A percentile compares a stretch with the other conserved stretches of the same genome.
phyloP scores from a whole-genome alignment of 2,329 filamentous ascomycete species.

The Aspergillus sp. region DNA sequence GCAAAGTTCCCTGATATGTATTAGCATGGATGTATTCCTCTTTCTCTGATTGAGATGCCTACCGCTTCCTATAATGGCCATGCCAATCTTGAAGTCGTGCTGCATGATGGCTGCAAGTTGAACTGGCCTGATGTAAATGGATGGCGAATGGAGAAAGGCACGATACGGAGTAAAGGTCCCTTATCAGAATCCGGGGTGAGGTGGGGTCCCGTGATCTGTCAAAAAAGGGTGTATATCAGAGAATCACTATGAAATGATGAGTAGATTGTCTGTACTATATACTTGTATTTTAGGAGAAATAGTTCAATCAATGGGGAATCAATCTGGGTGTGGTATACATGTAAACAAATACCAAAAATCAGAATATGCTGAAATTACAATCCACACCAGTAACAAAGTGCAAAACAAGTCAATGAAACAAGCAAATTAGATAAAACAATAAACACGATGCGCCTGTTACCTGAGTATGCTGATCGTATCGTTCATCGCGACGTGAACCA shows the following conservation, averaged over 20 bases:
- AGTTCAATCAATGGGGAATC: no score
- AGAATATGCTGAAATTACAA: not conserved
- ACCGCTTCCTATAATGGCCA: constrained; percentile 51
- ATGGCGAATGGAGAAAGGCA: no score
- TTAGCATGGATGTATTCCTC: not conserved
- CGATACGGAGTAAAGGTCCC: no score
- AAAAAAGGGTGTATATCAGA: no score
- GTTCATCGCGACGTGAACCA: constrained; percentile 5
- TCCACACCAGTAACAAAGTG: not conserved
- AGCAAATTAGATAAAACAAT: not conserved
- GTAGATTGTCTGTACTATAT: no score
- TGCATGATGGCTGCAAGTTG: not conserved
- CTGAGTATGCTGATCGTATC: constrained; percentile 6
- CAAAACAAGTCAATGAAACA: not conserved
- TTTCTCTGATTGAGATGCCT: constrained; percentile 3
- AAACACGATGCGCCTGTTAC: constrained; percentile 1
- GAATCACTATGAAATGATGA: no score
- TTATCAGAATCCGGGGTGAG: no score
- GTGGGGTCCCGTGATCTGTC: no score
- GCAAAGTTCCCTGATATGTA: constrained; percentile 47
- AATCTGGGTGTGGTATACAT: no score
- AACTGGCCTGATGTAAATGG: no score
- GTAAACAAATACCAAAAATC: no score
- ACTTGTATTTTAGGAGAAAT: no score
- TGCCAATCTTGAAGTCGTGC: constrained; percentile 29